Evolutionary conservation across 805 yeast genomes (phyloP).

Genomic region (Sungouiozyma intestinalis): DNA sequence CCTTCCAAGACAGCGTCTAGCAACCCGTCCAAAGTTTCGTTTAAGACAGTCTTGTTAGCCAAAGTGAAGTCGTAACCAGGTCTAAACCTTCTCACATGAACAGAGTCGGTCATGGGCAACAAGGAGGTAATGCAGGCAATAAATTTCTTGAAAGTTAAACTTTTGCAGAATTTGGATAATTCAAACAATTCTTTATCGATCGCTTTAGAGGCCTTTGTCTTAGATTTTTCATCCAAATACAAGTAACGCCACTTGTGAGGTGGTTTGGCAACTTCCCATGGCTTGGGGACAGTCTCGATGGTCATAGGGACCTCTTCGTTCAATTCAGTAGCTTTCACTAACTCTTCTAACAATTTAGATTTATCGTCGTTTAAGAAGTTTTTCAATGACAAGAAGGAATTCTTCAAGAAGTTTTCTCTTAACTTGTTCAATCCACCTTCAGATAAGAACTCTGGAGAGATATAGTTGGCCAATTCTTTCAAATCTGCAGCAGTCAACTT

Average conservation of each 20-base stretch:
- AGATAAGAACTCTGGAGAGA: conserved; percentile 45
- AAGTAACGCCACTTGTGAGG: conserved; percentile 86
- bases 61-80: conserved; percentile 92
- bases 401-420: conserved; percentile 46
- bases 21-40: conserved; percentile 29
- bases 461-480: conserved; percentile 39
- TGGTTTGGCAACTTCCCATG: conserved; percentile 90
- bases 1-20: conserved; percentile 49
- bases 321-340: conserved; percentile 49
- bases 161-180: conserved; percentile 48
- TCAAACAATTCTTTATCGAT: conserved; percentile 34
- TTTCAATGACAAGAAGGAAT: conserved; percentile 58
- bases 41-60: conserved; percentile 51
- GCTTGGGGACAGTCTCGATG: conserved; percentile 45
- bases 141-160: conserved; percentile 61
- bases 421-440: conserved; percentile 33
- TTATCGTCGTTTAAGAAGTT: conserved; percentile 50
- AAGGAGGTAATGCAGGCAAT: conserved; percentile 51
- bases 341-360: conserved; percentile 36
- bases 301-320: conserved; percentile 48
- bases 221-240: conserved; percentile 17
- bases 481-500: conserved; percentile 34
- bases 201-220: conserved; percentile 14
- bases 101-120: conserved; percentile 51
- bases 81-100: conserved; percentile 75